These are phyloP conservation scores for Termitomyces sp. DNA, from an alignment of 768 basidiomycete genomes.

Conservation along the genomic window DNA sequence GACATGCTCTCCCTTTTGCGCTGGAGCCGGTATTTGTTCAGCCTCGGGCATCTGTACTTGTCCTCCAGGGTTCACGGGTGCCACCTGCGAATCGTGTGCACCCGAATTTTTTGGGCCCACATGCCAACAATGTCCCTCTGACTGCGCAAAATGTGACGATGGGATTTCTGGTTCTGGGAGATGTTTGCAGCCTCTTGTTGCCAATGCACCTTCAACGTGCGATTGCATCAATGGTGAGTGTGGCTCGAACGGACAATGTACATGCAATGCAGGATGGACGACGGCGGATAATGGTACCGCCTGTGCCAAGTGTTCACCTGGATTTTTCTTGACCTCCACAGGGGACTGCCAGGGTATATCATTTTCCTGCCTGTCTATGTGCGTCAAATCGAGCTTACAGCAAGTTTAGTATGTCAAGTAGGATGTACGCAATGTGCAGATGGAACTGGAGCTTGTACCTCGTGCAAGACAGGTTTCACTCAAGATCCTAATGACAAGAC, in stretches of 20 bases:
- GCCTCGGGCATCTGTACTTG: conserved; percentile 69
- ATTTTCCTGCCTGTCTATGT: neutral
- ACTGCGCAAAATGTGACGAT: conserved; percentile 70
- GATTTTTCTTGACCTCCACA: conserved; percentile 66
- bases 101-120: conserved; percentile 69
- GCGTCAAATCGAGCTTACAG: conserved; percentile 1
- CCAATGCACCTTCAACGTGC: conserved; percentile 59
- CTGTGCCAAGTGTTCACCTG: conserved; percentile 68
- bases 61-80: conserved; percentile 67
- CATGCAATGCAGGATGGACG: conserved; percentile 76
- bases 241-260: conserved; percentile 59
- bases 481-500: conserved; percentile 62
- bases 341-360: conserved; percentile 70
- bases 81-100: conserved; percentile 75
- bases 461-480: conserved; percentile 69
- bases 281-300: conserved; percentile 65
- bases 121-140: conserved; percentile 65
- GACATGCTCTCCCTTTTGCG: conserved; percentile 71
- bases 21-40: conserved; percentile 68
- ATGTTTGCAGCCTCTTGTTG: conserved; percentile 50
- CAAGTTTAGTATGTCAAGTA: conserved; percentile 54
- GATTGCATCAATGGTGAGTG: conserved; percentile 84
- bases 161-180: conserved; percentile 74
- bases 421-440: conserved; percentile 71
- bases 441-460: conserved; percentile 61